Evolutionary conservation across 352 stramenopile species (phyloP).

Genomic region (Phytophthora foliorum): DNA sequence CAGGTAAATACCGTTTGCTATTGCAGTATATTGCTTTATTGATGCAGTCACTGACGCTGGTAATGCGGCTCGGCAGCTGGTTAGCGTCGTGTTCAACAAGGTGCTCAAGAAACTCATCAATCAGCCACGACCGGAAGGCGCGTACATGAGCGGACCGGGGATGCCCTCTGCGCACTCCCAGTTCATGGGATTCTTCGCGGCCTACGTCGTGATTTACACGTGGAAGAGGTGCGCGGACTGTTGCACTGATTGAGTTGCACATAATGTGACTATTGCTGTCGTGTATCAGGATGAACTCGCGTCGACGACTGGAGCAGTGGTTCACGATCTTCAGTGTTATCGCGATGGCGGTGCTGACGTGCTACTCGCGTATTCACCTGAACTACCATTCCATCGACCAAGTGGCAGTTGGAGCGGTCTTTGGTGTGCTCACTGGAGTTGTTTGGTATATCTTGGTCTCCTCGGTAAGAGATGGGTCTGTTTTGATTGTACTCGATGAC

Average conservation of each 20-base stretch:
- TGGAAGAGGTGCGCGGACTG: conserved; percentile 50
- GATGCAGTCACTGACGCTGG: background rate
- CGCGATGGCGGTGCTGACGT: conserved; percentile 63
- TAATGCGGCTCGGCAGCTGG: conserved; percentile 42
- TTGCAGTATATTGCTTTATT: conserved; percentile 6
- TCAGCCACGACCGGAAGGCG: conserved; percentile 71
- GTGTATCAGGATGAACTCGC: conserved; percentile 53
- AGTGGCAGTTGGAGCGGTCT: conserved; percentile 59
- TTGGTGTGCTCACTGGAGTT: conserved; percentile 57
- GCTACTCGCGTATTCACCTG: conserved; percentile 79
- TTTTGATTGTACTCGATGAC: background rate
- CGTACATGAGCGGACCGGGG: conserved; percentile 67
- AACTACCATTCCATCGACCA: conserved; percentile 86
- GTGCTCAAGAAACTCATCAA: conserved; percentile 83
- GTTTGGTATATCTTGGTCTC: conserved; percentile 62
- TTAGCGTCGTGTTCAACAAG: conserved; percentile 82
- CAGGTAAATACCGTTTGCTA: conserved; percentile 49
- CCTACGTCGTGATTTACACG: conserved; percentile 80
- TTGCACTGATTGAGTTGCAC: background rate
- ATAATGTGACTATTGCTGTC: conserved; percentile 2
- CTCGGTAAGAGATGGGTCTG: conserved; percentile 27
- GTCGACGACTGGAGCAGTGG: conserved; percentile 64
- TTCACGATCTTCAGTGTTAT: conserved; percentile 63
- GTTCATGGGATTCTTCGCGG: conserved; percentile 85
- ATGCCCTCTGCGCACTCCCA: conserved; percentile 89